Evolutionary conservation across 768 basidiomycete species (phyloP), one percentile per base, ranked within the genome.

Genomic region (Clathrus columnatus): DNA sequence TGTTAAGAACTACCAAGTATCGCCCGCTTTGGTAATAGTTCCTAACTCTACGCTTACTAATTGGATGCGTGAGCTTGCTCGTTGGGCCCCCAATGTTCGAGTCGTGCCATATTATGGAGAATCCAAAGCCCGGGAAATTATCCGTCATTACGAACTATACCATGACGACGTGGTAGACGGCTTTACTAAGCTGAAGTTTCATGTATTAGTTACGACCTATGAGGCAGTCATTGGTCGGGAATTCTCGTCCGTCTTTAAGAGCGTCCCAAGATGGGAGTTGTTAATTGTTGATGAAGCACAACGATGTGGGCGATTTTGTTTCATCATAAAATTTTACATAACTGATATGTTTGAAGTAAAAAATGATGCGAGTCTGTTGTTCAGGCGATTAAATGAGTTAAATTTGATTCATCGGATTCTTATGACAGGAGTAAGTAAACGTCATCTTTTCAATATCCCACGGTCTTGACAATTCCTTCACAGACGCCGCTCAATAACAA

Each of bases 401-500:
- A 86, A 83, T 45, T 80, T 76, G 29, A 70, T 81, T 3, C 91
- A 95, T 66, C 81, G 91, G 30, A 75, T 96, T 16, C 84, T 95
- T 50, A 86, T 94, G 82, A 94, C 94, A 45, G 91, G 92, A 48
- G 85, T 85, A 66, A 64, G 79, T 65, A 7, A 27, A 36, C 24
- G 7, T 23, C 51, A 59, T 48, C 24, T 54, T 7, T 27, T 17
- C 23, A 30, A 36, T 11, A 48, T 8, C 17, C 7, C 30, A 21
- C n/a, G 47, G 21, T 36, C 17, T 5, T 32, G 5, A 26, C 28
- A 18, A 11, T 8, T n/a, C 27, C 14, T 11, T 43, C 16, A n/a
- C 57, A 91, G 79, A 98, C 96, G 0, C 95, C 95, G 0, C 69
- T 98, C 56, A 98, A 98, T 69, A 98, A 98, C 73, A 98, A 97